Evolutionary conservation across 2,329 filamentous ascomycete genomes (phyloP).

Genomic region (Paecilomyces sp.): DNA sequence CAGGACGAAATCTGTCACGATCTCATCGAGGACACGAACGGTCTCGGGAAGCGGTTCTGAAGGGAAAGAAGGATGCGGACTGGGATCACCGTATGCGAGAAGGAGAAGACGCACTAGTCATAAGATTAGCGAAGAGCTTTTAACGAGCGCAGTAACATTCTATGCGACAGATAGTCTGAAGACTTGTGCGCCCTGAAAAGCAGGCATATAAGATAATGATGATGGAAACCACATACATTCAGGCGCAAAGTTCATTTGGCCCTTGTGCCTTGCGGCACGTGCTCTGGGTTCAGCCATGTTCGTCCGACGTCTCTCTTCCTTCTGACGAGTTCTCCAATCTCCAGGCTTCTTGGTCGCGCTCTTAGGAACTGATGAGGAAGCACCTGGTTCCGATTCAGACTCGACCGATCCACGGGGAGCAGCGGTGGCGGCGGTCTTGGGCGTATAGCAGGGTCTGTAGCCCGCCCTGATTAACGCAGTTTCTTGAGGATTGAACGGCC

Average conservation of each 20-base stretch:
- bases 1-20: conserved; percentile 93
- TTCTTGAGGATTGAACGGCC: conserved; percentile 15
- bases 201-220: neutral
- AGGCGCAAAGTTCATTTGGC: conserved; percentile 70
- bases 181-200: neutral
- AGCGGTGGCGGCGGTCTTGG: neutral
- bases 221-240: conserved; percentile 51
- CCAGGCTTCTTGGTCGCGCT: neutral
- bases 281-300: conserved; percentile 66
- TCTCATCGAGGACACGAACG: conserved; percentile 82
- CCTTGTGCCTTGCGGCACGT: conserved; percentile 70
- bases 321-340: neutral
- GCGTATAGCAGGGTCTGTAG: conserved; percentile 15
- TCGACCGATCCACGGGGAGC: neutral
- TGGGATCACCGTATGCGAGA: conserved; percentile 39
- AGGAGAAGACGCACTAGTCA: conserved; percentile 34
- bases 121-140: neutral
- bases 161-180: neutral
- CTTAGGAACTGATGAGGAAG: neutral
- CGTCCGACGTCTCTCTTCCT: conserved; percentile 5
- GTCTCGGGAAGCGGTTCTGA: conserved; percentile 73
- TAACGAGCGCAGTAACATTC: neutral
- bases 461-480: conserved; percentile 15
- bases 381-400: neutral
- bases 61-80: conserved; percentile 56